A percentile compares a stretch with the other conserved stretches of the same genome.
These are phyloP conservation scores for Aspergillus candidus DNA, from an alignment of 2,329 filamentous ascomycete genomes.

Conservation along the genomic window DNA sequence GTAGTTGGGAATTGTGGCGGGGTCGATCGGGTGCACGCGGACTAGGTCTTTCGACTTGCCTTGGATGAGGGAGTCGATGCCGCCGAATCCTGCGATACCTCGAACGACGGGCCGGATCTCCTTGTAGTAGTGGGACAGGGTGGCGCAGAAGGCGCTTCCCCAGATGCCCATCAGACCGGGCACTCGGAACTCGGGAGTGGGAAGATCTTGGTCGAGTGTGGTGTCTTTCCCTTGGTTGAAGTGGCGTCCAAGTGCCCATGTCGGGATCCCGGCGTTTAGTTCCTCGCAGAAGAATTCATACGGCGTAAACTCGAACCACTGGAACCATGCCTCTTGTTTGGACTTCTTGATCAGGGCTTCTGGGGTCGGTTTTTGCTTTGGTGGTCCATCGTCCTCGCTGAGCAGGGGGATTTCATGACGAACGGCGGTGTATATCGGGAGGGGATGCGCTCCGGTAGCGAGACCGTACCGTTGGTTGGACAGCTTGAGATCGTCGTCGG, in stretches of 20 bases:
- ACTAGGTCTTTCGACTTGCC: constrained; percentile 76
- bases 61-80: constrained; percentile 75
- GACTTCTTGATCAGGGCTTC: constrained; percentile 43
- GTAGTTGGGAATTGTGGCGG: constrained; percentile 85
- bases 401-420: constrained; percentile 83
- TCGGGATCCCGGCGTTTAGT: constrained; percentile 83
- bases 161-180: constrained; percentile 90
- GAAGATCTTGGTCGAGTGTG: constrained; percentile 56
- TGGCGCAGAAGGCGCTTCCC: constrained; percentile 93
- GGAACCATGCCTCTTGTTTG: constrained; percentile 75
- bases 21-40: constrained; percentile 92
- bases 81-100: constrained; percentile 65
- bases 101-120: constrained; percentile 80
- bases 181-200: constrained; percentile 76
- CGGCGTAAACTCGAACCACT: constrained; percentile 94
- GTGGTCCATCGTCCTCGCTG: constrained; percentile 27
- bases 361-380: constrained; percentile 22
- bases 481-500: constrained; percentile 76
- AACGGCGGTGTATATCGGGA: constrained; percentile 94
- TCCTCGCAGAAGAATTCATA: constrained; percentile 97
- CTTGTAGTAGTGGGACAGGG: constrained; percentile 90
- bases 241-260: constrained; percentile 80
- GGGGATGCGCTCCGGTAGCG: constrained; percentile 69
- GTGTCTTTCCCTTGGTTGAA: constrained; percentile 68
- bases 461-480: constrained; percentile 77